Conservation (phyloP, 805 yeast species). For the Hyphopichia homilentoma region DNA sequence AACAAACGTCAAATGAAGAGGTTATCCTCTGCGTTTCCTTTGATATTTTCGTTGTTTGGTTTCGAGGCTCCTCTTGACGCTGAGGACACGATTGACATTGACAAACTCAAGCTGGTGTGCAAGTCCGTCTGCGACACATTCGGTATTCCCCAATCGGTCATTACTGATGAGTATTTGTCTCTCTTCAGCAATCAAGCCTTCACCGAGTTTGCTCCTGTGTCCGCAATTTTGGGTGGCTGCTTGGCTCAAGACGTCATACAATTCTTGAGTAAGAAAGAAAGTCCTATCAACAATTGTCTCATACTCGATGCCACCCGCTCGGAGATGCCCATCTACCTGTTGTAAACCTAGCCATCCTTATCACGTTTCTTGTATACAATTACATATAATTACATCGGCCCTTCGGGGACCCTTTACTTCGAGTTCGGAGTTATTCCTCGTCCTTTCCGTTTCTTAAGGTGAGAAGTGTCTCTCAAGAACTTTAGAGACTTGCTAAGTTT, state of each 20-base stretch:
- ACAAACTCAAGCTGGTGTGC: constrained; percentile 19
- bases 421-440: constrained; percentile 33
- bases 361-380: neutral
- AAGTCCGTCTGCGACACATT: constrained; percentile 28
- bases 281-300: constrained; percentile 78
- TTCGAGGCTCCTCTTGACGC: constrained; percentile 19
- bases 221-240: constrained; percentile 87
- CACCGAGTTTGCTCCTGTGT: constrained; percentile 75
- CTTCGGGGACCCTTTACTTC: constrained; percentile 1
- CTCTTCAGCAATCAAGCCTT: constrained; percentile 45
- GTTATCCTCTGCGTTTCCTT: constrained; percentile 56
- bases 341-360: constrained; percentile 21
- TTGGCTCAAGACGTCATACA: constrained; percentile 90
- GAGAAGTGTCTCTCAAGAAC: constrained; percentile 36
- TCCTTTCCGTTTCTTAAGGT: constrained; percentile 39
- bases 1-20: constrained; percentile 43
- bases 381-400: neutral
- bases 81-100: constrained; percentile 20
- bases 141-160: constrained; percentile 40
- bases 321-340: constrained; percentile 72
- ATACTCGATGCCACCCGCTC: constrained; percentile 69
- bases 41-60: constrained; percentile 57
- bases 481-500: constrained; percentile 31
- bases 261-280: constrained; percentile 66
- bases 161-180: constrained; percentile 40